Percentiles rank a stretch among this genome's conserved stretches.
Evolutionary conservation across 2,329 filamentous ascomycete genomes (phyloP).

Genomic region (Geoglossum cookeanum): DNA sequence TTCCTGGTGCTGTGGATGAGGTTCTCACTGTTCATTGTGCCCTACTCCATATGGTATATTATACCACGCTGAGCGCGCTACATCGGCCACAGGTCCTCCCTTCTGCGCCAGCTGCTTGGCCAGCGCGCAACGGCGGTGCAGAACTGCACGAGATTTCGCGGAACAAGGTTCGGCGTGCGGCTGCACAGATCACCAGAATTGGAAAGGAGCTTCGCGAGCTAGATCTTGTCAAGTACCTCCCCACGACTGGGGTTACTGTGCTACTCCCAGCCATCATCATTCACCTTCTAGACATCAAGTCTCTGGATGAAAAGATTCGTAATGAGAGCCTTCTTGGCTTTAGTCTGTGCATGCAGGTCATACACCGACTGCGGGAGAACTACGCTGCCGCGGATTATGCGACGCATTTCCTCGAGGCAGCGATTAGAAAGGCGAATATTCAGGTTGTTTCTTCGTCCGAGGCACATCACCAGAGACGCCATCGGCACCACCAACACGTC

Average conservation of each 20-base stretch:
- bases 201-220: conserved; percentile 55
- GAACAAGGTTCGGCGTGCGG: conserved; percentile 64
- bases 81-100: conserved; percentile 83
- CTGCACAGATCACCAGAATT: conserved; percentile 69
- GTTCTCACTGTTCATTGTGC: conserved; percentile 52
- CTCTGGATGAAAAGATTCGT: conserved; percentile 50
- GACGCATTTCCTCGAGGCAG: conserved; percentile 85
- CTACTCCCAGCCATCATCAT: conserved; percentile 87
- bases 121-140: conserved; percentile 33
- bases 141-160: conserved; percentile 70
- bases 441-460: conserved; percentile 33
- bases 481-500: neutral
- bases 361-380: conserved; percentile 70
- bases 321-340: conserved; percentile 62
- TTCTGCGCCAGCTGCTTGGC: conserved; percentile 37
- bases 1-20: conserved; percentile 19
- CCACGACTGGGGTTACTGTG: conserved; percentile 79
- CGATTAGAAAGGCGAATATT: conserved; percentile 71
- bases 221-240: conserved; percentile 59
- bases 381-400: conserved; percentile 92
- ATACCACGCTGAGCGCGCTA: conserved; percentile 75
- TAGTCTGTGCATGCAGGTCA: conserved; percentile 79
- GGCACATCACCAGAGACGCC: neutral
- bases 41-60: conserved; percentile 85
- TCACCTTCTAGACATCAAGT: conserved; percentile 82